phyloP scores from a whole-genome alignment of 1,284 basidiomycete genomes.

The Cryptococcus sp. region DNA sequence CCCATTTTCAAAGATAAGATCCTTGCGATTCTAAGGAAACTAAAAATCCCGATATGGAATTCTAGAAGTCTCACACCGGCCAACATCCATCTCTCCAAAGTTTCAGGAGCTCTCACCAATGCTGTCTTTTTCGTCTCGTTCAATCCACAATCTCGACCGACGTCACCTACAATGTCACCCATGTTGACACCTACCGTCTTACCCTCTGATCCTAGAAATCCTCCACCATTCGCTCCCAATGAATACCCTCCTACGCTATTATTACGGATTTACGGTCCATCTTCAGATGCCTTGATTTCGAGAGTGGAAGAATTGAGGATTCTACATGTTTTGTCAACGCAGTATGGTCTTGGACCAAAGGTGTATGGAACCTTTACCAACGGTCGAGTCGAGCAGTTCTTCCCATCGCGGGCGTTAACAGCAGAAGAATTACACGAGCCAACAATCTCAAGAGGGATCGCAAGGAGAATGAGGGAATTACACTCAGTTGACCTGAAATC shows the following conservation, averaged over 20 bases:
- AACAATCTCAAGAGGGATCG: slow-evolving; percentile 73
- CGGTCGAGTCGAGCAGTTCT: slow-evolving; percentile 88
- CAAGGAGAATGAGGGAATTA: slow-evolving; percentile 83
- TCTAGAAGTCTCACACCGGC: slow-evolving; percentile 42
- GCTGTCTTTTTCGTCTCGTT: slow-evolving; percentile 84
- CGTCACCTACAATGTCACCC: slow-evolving; percentile 42
- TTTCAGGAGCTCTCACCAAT: slow-evolving; percentile 89
- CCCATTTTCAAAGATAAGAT: slow-evolving; percentile 47
- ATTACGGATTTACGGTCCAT: slow-evolving; percentile 82
- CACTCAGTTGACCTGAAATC: slow-evolving; percentile 78
- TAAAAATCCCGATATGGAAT: slow-evolving; percentile 47
- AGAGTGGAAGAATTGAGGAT: slow-evolving; percentile 77
- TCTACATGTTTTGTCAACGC: slow-evolving; percentile 77
- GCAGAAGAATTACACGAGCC: slow-evolving; percentile 70
- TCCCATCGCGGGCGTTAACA: slow-evolving; percentile 74
- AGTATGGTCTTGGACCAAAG: slow-evolving; percentile 80
- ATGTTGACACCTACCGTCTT: slow-evolving; percentile 45
- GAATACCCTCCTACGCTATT: slow-evolving; percentile 62
- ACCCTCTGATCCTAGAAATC: slow-evolving; percentile 32
- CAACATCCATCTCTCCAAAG: slow-evolving; percentile 64
- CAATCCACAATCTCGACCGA: slow-evolving; percentile 41
- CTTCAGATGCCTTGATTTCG: slow-evolving; percentile 77
- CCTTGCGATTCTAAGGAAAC: slow-evolving; percentile 27
- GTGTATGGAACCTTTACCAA: slow-evolving; percentile 91
- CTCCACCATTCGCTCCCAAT: slow-evolving; percentile 22